A percentile compares a stretch with the other conserved stretches of the same genome.
These are phyloP conservation scores for Zizania palustris DNA, from an alignment of 202 grass and related monocot genomes.

Conservation along the genomic window DNA sequence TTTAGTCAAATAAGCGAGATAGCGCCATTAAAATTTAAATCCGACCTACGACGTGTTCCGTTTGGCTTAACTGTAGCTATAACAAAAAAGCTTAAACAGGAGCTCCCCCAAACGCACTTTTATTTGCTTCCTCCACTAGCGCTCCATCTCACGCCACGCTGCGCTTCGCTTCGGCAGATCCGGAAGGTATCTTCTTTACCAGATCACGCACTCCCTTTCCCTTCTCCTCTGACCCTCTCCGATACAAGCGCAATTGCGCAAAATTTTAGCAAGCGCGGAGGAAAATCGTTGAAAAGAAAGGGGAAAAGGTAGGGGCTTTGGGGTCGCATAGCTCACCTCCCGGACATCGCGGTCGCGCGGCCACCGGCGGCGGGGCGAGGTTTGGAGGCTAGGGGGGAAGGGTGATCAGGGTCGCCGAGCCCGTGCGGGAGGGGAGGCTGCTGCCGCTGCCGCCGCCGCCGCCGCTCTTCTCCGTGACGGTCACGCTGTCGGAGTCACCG, in stretches of 20 bases:
- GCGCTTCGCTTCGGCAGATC: background rate
- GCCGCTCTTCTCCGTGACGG: constrained; percentile 58
- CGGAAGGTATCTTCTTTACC: background rate
- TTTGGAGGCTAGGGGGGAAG: constrained; percentile 31
- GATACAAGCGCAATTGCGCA: too few species aligned
- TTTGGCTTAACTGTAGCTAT: too few species aligned
- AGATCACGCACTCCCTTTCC: constrained; percentile 29
- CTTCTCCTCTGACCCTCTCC: background rate
- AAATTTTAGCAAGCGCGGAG: too few species aligned
- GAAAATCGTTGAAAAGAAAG: background rate
- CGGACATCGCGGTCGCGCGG: constrained; percentile 49
- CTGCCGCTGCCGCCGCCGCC: constrained; percentile 26
- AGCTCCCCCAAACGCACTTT: too few species aligned
- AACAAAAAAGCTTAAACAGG: too few species aligned
- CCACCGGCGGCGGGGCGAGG: too few species aligned
- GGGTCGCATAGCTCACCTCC: constrained; percentile 58
- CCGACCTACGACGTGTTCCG: too few species aligned
- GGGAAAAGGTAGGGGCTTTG: background rate
- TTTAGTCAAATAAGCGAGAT: too few species aligned
- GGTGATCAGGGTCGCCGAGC: constrained; percentile 75
- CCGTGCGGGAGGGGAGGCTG: constrained; percentile 51
- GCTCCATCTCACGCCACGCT: background rate
- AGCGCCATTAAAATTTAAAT: too few species aligned
- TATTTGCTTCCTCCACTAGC: background rate
- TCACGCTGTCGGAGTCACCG: constrained; percentile 49